phyloP scores from a whole-genome alignment of 1,284 basidiomycete genomes.

The Naganishia sp. region DNA sequence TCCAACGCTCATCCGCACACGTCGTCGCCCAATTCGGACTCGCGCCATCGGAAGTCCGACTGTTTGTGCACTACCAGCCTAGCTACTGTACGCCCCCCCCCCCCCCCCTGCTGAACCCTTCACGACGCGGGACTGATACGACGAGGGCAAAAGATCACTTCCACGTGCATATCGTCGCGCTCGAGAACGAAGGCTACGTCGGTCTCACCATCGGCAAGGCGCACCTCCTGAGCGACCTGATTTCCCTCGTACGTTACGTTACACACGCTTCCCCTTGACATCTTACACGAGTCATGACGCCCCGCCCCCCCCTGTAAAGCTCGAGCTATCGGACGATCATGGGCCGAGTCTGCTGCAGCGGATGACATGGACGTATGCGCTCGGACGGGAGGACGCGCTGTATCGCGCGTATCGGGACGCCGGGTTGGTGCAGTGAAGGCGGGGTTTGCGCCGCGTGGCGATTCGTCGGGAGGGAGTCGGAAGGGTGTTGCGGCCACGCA shows the following conservation, averaged over 20 bases:
- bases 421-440: neutral
- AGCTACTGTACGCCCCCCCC: conserved; percentile 73
- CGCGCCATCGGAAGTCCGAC: conserved; percentile 65
- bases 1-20: conserved; percentile 63
- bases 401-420: conserved; percentile 46
- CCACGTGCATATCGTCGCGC: conserved; percentile 90
- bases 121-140: neutral
- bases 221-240: conserved; percentile 88
- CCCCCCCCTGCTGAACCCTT: too few species aligned
- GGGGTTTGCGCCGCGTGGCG: too few species aligned
- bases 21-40: conserved; percentile 73
- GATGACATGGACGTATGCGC: conserved; percentile 77
- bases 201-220: conserved; percentile 87
- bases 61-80: conserved; percentile 94
- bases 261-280: too few species aligned
- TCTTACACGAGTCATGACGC: too few species aligned
- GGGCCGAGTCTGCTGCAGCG: conserved; percentile 60
- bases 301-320: too few species aligned
- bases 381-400: conserved; percentile 79
- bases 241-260: conserved; percentile 62
- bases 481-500: too few species aligned
- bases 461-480: too few species aligned
- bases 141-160: conserved; percentile 68
- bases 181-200: conserved; percentile 63
- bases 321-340: conserved; percentile 57